Percentiles rank a stretch among this genome's conserved stretches.
These are phyloP conservation scores for Termitomyces sp. DNA, from an alignment of 768 basidiomycete species.

Conservation along the genomic window DNA sequence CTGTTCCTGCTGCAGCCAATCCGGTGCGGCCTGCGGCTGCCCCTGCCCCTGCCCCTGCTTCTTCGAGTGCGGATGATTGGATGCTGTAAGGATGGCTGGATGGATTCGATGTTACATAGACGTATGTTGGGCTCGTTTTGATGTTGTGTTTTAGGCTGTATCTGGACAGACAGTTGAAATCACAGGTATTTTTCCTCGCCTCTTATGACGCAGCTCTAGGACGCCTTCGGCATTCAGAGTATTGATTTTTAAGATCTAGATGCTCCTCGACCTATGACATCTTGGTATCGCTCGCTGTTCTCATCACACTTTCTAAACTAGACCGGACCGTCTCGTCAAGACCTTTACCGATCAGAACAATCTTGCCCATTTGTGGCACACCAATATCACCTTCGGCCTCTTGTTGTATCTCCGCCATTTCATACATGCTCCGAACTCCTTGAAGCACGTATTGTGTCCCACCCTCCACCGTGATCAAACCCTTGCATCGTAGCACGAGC, in stretches of 20 bases:
- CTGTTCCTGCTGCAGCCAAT: background rate
- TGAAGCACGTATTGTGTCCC: conserved; percentile 76
- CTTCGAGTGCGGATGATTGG: conserved; percentile 9
- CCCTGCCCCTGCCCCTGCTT: conserved; percentile 1
- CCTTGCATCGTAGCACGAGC: conserved; percentile 84
- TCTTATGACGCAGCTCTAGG: background rate
- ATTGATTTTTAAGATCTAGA: too few species aligned
- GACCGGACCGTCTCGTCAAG: conserved; percentile 49
- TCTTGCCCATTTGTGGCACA: conserved; percentile 63
- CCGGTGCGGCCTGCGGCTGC: background rate
- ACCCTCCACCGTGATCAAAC: conserved; percentile 52
- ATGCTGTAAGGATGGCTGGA: conserved; percentile 1
- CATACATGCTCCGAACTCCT: conserved; percentile 89
- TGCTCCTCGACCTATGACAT: background rate
- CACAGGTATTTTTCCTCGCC: background rate
- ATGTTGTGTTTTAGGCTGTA: background rate
- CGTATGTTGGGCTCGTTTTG: background rate
- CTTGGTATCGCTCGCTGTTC: conserved; percentile 2
- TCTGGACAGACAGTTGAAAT: background rate
- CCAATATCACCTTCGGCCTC: conserved; percentile 37
- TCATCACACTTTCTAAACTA: conserved; percentile 41
- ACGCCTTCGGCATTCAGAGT: background rate
- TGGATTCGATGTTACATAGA: background rate
- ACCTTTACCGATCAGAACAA: conserved; percentile 86
- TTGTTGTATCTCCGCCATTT: conserved; percentile 52